phyloP scores from a whole-genome alignment of 176 grass and related monocot species.

The Oryza officinalis region DNA sequence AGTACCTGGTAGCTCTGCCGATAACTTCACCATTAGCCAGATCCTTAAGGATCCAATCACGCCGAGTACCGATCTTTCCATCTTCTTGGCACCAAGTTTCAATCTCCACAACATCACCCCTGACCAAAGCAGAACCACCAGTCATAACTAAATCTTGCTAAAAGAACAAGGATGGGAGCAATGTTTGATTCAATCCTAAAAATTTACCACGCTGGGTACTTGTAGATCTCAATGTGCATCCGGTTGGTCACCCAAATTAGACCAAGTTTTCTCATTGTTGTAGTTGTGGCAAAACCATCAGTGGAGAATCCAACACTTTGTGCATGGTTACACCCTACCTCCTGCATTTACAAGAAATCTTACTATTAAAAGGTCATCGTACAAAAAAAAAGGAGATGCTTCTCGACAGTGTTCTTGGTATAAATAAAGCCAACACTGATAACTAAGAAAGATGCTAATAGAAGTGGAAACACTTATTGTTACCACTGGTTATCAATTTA shows the following conservation, averaged over 20 bases:
- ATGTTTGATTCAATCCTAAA: background rate
- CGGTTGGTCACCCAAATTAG: slow-evolving; percentile 95
- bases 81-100: slow-evolving; percentile 99
- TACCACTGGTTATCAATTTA: background rate
- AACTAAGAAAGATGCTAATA: background rate
- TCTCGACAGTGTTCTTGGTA: background rate
- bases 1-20: slow-evolving; percentile 97
- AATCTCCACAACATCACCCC: slow-evolving; percentile 96
- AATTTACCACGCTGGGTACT: slow-evolving; percentile 91
- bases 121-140: slow-evolving; percentile 32
- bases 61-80: slow-evolving; percentile 86
- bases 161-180: background rate
- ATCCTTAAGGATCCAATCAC: slow-evolving; percentile 97
- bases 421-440: background rate
- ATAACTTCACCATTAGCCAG: slow-evolving; percentile 92
- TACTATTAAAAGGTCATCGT: background rate
- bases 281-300: slow-evolving; percentile 93
- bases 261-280: slow-evolving; percentile 88
- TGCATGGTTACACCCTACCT: slow-evolving; percentile 95
- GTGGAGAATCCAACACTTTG: slow-evolving; percentile 95
- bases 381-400: background rate
- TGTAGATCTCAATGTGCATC: slow-evolving; percentile 99
- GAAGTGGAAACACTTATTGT: background rate
- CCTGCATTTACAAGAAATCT: slow-evolving; percentile 54
- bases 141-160: slow-evolving; percentile 25